Evolutionary conservation across 2,329 filamentous ascomycete species (phyloP).

Genomic region (Exophiala xenobiotica): DNA sequence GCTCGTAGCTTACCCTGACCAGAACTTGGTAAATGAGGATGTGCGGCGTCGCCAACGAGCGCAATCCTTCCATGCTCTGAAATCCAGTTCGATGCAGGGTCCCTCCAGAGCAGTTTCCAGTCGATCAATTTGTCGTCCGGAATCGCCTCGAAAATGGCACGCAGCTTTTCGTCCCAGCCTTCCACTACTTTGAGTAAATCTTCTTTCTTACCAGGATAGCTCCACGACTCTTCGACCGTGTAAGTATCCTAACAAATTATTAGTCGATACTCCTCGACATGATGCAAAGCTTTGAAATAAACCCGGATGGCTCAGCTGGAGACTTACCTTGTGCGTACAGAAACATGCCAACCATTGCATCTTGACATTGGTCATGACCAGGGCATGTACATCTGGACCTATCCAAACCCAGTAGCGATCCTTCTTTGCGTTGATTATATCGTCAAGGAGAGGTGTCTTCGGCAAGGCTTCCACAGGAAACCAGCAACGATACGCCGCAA

Average conservation of each 20-base stretch:
- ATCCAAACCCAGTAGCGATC: slow-evolving; percentile 42
- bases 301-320: background rate
- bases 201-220: slow-evolving; percentile 51
- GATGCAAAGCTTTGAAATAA: too few species aligned
- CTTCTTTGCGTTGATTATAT: background rate
- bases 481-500: slow-evolving; percentile 22
- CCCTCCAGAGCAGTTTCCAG: slow-evolving; percentile 33
- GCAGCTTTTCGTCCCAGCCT: slow-evolving; percentile 46
- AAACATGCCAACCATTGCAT: slow-evolving; percentile 54
- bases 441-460: background rate
- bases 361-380: slow-evolving; percentile 43
- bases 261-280: too few species aligned
- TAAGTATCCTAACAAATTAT: slow-evolving; percentile 43
- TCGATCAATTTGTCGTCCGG: slow-evolving; percentile 32
- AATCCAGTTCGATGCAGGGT: slow-evolving; percentile 12
- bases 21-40: slow-evolving; percentile 18
- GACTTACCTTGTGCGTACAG: slow-evolving; percentile 50
- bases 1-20: too few species aligned
- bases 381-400: slow-evolving; percentile 51
- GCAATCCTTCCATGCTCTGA: slow-evolving; percentile 29
- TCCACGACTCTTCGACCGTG: slow-evolving; percentile 57
- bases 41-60: slow-evolving; percentile 20
- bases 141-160: slow-evolving; percentile 22
- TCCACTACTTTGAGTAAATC: slow-evolving; percentile 52
- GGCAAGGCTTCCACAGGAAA: slow-evolving; percentile 7